Evolutionary conservation across 768 basidiomycete species (phyloP).

Genomic region (Amanita pallidorosea): DNA sequence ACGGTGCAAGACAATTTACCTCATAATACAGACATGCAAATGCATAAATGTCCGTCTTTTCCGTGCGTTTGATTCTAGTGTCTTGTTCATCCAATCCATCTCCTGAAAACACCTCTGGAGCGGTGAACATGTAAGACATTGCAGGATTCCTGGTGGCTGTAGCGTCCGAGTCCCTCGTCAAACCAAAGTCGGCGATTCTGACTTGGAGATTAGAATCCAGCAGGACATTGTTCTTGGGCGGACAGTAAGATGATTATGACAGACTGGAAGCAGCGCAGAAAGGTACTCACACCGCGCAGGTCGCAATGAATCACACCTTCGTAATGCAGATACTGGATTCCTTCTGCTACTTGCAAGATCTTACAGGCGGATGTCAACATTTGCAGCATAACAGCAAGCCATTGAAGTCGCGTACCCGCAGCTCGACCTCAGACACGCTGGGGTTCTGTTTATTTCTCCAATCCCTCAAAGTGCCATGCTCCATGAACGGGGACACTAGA

Average conservation of each 20-base stretch:
- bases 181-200: constrained; percentile 3
- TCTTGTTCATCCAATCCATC: neutral
- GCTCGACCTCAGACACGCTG: neutral
- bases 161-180: neutral
- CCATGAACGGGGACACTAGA: constrained; percentile 2
- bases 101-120: neutral
- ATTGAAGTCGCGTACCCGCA: neutral
- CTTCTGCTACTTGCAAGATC: constrained; percentile 1
- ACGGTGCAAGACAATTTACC: neutral
- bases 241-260: neutral
- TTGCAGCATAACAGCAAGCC: neutral
- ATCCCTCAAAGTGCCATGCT: neutral
- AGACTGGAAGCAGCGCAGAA: neutral
- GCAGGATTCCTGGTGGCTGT: neutral
- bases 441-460: neutral
- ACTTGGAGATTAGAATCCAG: neutral
- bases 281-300: neutral
- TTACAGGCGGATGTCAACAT: neutral
- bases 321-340: constrained; percentile 1
- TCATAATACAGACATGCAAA: constrained; percentile 3
- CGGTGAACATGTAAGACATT: neutral
- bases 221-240: neutral
- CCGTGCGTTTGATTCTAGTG: neutral
- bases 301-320: constrained; percentile 3
- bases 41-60: constrained; percentile 1